phyloP scores from a whole-genome alignment of 1,284 basidiomycete genomes.

The Malassezia arunalokei region DNA sequence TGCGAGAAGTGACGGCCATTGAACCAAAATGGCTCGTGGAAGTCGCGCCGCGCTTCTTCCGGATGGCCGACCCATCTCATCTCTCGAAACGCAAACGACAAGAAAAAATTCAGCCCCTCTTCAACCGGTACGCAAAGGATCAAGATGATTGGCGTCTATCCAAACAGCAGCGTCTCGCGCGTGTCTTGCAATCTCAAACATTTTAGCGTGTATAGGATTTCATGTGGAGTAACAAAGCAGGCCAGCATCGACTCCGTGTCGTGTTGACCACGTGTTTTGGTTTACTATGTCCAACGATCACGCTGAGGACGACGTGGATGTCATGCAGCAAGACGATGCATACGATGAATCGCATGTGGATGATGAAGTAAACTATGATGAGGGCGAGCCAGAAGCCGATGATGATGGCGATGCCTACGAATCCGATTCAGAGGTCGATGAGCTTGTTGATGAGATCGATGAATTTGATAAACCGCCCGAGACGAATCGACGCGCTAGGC shows the following conservation, averaged over 20 bases:
- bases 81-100: slow-evolving; percentile 93
- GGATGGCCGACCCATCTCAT: slow-evolving; percentile 84
- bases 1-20: slow-evolving; percentile 82
- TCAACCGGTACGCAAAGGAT: slow-evolving; percentile 37
- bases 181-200: slow-evolving; percentile 19
- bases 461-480: slow-evolving; percentile 1
- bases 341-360: slow-evolving; percentile 8
- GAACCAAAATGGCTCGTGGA: slow-evolving; percentile 98
- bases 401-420: slow-evolving; percentile 3
- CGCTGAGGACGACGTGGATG: not conserved
- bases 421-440: not conserved
- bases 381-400: slow-evolving; percentile 11
- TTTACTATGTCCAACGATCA: not conserved
- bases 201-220: slow-evolving; percentile 8
- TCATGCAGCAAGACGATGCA: not conserved
- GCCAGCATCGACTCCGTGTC: not conserved
- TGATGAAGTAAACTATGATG: slow-evolving; percentile 8
- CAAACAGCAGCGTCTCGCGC: slow-evolving; percentile 17
- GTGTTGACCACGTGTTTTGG: not conserved
- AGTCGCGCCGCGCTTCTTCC: slow-evolving; percentile 95
- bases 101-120: slow-evolving; percentile 91
- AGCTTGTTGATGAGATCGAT: slow-evolving; percentile 15
- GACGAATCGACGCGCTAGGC: slow-evolving; percentile 7
- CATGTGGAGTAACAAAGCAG: not conserved
- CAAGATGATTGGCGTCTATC: slow-evolving; percentile 31